These are phyloP conservation scores for Ceratobasidium sp. DNA, from an alignment of 1,284 basidiomycete genomes.

Conservation along the genomic window DNA sequence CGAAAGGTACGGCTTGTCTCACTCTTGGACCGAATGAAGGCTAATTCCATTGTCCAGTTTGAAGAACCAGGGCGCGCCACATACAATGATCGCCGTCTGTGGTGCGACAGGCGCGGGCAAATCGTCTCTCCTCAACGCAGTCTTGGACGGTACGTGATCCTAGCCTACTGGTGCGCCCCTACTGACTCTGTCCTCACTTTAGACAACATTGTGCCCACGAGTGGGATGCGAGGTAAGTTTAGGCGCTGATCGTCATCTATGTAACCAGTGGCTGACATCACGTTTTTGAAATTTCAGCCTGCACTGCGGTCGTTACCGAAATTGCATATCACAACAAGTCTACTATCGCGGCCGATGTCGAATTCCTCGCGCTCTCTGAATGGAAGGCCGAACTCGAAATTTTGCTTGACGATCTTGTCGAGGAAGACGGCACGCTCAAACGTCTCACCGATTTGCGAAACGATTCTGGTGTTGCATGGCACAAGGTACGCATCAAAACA, in stretches of 20 bases:
- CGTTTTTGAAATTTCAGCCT: conserved; percentile 57
- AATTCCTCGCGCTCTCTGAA: conserved; percentile 62
- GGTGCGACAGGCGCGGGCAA: conserved; percentile 69
- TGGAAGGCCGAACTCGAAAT: conserved; percentile 64
- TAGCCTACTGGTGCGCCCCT: background rate
- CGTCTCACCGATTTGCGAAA: conserved; percentile 62
- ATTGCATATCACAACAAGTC: conserved; percentile 62
- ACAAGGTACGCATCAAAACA: conserved; percentile 54
- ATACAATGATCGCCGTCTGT: conserved; percentile 66
- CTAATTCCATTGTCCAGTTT: conserved; percentile 51
- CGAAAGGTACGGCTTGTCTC: conserved; percentile 52
- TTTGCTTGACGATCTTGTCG: conserved; percentile 62
- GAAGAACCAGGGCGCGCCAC: conserved; percentile 58
- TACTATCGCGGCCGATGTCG: conserved; percentile 64
- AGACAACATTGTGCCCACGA: conserved; percentile 70
- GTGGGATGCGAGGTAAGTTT: conserved; percentile 64
- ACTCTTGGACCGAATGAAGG: background rate
- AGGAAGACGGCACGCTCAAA: conserved; percentile 64
- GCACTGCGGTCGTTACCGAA: conserved; percentile 69
- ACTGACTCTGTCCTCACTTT: conserved; percentile 37
- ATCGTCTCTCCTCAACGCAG: conserved; percentile 65
- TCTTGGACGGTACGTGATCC: conserved; percentile 59
- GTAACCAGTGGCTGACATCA: background rate
- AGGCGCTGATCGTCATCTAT: conserved; percentile 2
- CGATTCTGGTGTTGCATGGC: conserved; percentile 67